Evolutionary conservation across 208 protist species (phyloP).

Genomic region (Wallacemonas sp.): DNA sequence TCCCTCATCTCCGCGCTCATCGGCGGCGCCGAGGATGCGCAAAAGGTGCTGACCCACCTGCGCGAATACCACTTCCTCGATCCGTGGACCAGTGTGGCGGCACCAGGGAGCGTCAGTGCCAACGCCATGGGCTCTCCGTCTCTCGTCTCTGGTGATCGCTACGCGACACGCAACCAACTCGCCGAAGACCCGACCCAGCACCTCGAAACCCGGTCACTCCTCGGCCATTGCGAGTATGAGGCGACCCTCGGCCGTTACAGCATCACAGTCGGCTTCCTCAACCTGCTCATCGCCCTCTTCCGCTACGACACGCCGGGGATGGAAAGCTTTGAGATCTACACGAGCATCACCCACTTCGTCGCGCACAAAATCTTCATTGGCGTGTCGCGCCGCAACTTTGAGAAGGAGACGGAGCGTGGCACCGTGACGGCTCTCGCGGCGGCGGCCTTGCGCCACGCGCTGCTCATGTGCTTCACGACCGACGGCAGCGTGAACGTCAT

Average conservation of each 20-base stretch:
- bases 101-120: neutral
- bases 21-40: conserved; percentile 50
- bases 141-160: neutral
- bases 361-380: conserved; percentile 77
- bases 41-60: conserved; percentile 25
- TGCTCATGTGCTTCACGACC: conserved; percentile 46
- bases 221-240: conserved; percentile 84
- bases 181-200: conserved; percentile 15
- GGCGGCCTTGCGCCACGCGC: conserved; percentile 61
- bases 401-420: conserved; percentile 51
- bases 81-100: neutral
- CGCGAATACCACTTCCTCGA: neutral
- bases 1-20: conserved; percentile 76
- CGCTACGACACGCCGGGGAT: conserved; percentile 51
- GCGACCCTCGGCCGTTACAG: conserved; percentile 57
- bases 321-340: conserved; percentile 49
- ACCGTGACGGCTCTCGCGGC: conserved; percentile 72
- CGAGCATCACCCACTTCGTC: conserved; percentile 68
- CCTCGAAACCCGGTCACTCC: conserved; percentile 52
- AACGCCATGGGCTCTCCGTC: too few relatives aligned
- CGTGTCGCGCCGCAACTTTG: conserved; percentile 59
- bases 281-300: conserved; percentile 74
- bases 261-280: conserved; percentile 81
- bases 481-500: conserved; percentile 28
- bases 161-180: neutral